Evolutionary conservation across 2,329 filamentous ascomycete species (phyloP).

Genomic region (Rhytidhysteron rufulum): DNA sequence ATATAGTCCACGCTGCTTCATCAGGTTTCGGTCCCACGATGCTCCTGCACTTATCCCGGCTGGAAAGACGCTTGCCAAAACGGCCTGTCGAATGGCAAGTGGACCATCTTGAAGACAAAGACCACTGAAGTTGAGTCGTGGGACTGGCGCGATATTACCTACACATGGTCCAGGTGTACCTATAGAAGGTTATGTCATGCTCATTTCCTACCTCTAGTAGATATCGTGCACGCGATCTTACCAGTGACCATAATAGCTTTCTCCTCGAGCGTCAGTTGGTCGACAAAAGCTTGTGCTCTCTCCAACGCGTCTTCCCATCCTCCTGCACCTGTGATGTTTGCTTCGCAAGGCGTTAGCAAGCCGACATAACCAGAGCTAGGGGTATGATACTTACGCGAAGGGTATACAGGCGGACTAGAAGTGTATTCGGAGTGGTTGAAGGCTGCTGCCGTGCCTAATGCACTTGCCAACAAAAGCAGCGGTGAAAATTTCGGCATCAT

Average conservation of each 20-base stretch:
- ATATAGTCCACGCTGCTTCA: constrained; percentile 26
- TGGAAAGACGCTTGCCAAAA: constrained; percentile 33
- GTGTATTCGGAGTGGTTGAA: constrained; percentile 1
- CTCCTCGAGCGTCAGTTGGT: constrained; percentile 33
- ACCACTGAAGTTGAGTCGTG: constrained; percentile 36
- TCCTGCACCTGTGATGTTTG: constrained; percentile 14
- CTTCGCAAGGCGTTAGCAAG: constrained; percentile 1
- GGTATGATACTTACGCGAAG: constrained; percentile 1
- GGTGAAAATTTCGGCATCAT: background rate
- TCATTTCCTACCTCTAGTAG: background rate
- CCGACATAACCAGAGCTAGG: background rate
- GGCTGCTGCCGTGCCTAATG: background rate
- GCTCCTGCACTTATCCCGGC: constrained; percentile 36
- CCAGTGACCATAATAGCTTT: constrained; percentile 32
- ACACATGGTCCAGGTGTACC: constrained; percentile 12
- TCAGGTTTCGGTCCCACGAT: constrained; percentile 37
- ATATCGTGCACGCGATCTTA: background rate
- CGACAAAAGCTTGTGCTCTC: constrained; percentile 32
- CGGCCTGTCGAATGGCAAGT: constrained; percentile 27
- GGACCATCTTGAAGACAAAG: constrained; percentile 40
- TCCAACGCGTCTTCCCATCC: constrained; percentile 32
- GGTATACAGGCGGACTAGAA: constrained; percentile 1
- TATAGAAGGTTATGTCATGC: background rate
- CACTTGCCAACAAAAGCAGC: background rate
- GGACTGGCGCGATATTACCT: constrained; percentile 35